Base-by-base conservation (phyloP, 1,139 yeast species). In the Hyphopichia buzzinii region DNA sequence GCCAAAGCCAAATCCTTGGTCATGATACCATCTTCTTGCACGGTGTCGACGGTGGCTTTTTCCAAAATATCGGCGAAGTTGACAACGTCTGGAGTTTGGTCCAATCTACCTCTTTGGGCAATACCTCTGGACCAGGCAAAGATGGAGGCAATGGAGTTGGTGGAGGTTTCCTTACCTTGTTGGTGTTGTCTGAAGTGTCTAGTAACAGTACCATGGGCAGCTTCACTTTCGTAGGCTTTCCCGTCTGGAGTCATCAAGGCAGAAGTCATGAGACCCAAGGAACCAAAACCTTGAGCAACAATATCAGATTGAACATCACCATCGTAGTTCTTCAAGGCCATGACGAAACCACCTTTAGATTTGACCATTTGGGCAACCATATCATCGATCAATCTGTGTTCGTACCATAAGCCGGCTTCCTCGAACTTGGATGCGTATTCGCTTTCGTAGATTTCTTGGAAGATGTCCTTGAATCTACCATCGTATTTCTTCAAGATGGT, bases 351-450 rank as follows among this genome's bases (percentile, higher is more conserved):
- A 59, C 94, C 94, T 56, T 79, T 81, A 19, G 90, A 83, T 60
- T 84, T 84, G 57, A 84, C 67, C 94, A 84, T 84, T 64, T 84
- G 94, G 4, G 94, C 94, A 44, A 84, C 94, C 90, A 84, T 84
- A 58, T 84, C 94, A 59, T 84, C 94, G 46, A 84, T 84, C 49
- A 84, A 73, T 64, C 94, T 79, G 59, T 84, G 94, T 56, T 84
- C 92, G 53, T 82, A 84, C 78, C 81, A 77, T 49, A 84, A 77
- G n/a, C 85, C 86, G 34, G 66, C 57, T n/a, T 63, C 64, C 53
- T 81, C 87, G 55, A 84, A 84, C 41, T 72, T 60, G 15, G 57
- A 33, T 52, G 78, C 75, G 62, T 84, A 84, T 34, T 72, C 71
- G 26, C 67, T 39, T 26, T 78, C 85, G 52, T 77, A 84, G 39